phyloP scores from a whole-genome alignment of 306 rosid species.

The Sicyos baderoa region DNA sequence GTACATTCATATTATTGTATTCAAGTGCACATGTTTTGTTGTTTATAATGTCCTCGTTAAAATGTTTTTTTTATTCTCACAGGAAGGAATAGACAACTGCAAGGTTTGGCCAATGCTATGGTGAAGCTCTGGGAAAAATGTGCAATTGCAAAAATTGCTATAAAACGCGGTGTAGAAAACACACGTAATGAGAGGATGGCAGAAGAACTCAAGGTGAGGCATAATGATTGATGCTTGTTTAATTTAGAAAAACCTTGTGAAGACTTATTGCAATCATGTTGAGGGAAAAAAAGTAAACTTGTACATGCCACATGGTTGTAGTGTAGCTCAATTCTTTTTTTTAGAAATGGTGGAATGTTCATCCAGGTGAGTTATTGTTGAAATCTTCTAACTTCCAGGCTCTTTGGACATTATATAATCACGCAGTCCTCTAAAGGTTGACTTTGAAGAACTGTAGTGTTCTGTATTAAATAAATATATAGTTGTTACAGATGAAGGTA shows the following conservation, averaged over 20 bases:
- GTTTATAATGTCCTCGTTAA: not conserved
- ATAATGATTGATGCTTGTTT: conserved; percentile 17
- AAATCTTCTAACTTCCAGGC: not conserved
- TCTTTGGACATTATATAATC: not conserved
- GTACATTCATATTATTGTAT: conserved; percentile 36
- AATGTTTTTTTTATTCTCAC: conserved; percentile 24
- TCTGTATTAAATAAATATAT: not conserved
- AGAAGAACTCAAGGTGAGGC: conserved; percentile 75
- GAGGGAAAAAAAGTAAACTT: not conserved
- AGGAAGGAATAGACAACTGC: conserved; percentile 87
- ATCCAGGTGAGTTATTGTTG: not conserved
- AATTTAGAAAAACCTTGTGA: conserved; percentile 18
- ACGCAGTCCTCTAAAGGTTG: not conserved
- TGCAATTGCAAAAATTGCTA: conserved; percentile 81
- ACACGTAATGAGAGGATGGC: conserved; percentile 86
- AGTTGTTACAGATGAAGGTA: not conserved
- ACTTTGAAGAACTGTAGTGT: not conserved
- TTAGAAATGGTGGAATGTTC: conserved; percentile 8
- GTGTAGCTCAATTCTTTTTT: not conserved
- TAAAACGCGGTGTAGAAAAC: conserved; percentile 85
- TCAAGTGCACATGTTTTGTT: conserved; percentile 22
- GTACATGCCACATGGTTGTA: not conserved
- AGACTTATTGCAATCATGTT: not conserved
- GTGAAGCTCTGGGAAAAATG: conserved; percentile 81
- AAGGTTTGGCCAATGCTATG: conserved; percentile 84